These are phyloP conservation scores for Poterioochromonas sp. DNA, from an alignment of 352 stramenopile genomes.

Conservation along the genomic window DNA sequence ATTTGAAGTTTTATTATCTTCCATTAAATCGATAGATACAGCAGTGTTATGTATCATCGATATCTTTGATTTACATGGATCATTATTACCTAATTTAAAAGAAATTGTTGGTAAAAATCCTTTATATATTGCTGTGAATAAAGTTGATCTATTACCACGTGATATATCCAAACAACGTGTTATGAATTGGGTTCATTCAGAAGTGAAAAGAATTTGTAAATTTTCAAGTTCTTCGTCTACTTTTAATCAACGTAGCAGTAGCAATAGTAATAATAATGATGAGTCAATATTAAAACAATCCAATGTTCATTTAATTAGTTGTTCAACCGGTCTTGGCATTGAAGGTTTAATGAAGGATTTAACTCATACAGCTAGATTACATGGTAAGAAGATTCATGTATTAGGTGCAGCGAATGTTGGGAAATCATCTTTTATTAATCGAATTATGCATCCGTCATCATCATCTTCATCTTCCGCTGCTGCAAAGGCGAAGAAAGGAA, in stretches of 20 bases:
- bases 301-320: slow-evolving; percentile 47
- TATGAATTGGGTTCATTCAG: slow-evolving; percentile 62
- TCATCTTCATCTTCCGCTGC: slow-evolving; percentile 44
- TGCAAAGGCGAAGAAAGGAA: slow-evolving; percentile 31
- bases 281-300: slow-evolving; percentile 52
- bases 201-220: slow-evolving; percentile 49
- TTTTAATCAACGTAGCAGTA: slow-evolving; percentile 2
- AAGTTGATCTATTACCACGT: slow-evolving; percentile 70
- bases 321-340: slow-evolving; percentile 68
- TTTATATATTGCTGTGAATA: slow-evolving; percentile 77
- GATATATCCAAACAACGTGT: slow-evolving; percentile 67
- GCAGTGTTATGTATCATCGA: slow-evolving; percentile 74
- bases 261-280: slow-evolving; percentile 41
- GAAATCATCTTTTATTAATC: slow-evolving; percentile 82
- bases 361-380: slow-evolving; percentile 31
- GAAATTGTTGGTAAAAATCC: slow-evolving; percentile 76
- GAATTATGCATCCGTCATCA: slow-evolving; percentile 64
- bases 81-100: slow-evolving; percentile 65
- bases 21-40: slow-evolving; percentile 35
- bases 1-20: slow-evolving; percentile 43
- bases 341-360: slow-evolving; percentile 59
- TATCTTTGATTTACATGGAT: slow-evolving; percentile 77
- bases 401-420: slow-evolving; percentile 78
- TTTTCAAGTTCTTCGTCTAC: neutral
- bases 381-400: slow-evolving; percentile 73